These are phyloP conservation scores for Fusarium redolens DNA, from an alignment of 2,329 filamentous ascomycete genomes.

Conservation along the genomic window DNA sequence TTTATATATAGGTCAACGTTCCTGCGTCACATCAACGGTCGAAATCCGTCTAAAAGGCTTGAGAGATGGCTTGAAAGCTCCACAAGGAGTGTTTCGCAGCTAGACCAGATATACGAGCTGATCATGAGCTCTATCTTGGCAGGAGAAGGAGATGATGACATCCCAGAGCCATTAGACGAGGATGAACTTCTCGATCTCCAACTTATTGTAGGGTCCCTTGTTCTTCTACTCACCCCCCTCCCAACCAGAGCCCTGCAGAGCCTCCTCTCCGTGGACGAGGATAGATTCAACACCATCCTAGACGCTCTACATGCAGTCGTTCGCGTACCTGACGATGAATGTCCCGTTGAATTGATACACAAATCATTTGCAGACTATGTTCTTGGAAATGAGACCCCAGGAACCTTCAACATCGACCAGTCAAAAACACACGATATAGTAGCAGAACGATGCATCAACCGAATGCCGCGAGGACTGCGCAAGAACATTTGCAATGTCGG, in stretches of 20 bases:
- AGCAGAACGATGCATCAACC: not conserved
- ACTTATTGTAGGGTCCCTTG: not conserved
- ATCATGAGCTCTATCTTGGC: not conserved
- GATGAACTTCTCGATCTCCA: not conserved
- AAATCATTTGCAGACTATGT: conserved; percentile 16
- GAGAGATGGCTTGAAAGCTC: not conserved
- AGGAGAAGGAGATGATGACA: not conserved
- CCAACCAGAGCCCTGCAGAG: not conserved
- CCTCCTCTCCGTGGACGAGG: not conserved
- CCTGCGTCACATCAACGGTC: not conserved
- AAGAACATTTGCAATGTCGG: not conserved
- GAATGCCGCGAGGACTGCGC: not conserved
- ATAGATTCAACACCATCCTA: not conserved
- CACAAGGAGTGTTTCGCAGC: not conserved
- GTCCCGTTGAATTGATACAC: not conserved
- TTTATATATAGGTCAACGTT: conserved; percentile 11
- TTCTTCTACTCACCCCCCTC: not conserved
- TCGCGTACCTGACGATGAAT: not conserved
- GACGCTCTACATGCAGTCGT: not conserved
- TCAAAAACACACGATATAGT: not conserved
- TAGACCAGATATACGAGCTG: not conserved
- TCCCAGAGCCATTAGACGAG: not conserved
- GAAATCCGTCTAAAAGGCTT: not conserved
- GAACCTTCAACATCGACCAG: not conserved
- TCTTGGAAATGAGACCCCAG: not conserved